Percentiles rank a stretch among this genome's conserved stretches.
Evolutionary conservation across 257 asterid species (phyloP).

Genomic region (Forsythia suspensa): DNA sequence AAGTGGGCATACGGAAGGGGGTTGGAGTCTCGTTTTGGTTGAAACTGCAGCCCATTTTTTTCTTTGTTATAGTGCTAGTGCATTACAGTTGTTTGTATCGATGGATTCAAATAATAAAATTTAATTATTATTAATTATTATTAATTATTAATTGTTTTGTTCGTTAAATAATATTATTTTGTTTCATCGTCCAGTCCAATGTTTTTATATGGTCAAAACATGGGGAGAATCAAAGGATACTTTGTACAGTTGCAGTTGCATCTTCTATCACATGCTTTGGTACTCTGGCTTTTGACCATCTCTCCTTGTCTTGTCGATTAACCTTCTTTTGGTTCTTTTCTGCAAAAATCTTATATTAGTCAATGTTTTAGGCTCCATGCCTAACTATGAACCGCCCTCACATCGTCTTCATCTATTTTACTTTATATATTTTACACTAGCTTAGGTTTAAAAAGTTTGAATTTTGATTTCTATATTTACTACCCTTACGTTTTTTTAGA

Average conservation of each 20-base stretch:
- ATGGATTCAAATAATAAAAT: neutral
- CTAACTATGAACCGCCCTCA: too few species aligned
- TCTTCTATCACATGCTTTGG: neutral
- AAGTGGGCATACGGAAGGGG: neutral
- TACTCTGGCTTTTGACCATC: neutral
- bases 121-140: neutral
- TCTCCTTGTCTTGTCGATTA: neutral
- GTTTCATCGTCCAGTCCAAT: neutral
- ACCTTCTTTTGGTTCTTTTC: neutral
- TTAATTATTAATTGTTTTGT: neutral
- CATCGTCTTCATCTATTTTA: too few species aligned
- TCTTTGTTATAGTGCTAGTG: neutral
- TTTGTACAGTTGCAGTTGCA: neutral
- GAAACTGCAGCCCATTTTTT: constrained; percentile 4
- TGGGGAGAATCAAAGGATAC: neutral
- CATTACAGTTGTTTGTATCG: neutral
- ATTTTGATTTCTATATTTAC: too few species aligned
- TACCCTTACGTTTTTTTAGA: too few species aligned
- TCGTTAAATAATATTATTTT: too few species aligned
- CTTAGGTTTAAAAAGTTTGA: too few species aligned
- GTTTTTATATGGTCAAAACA: neutral
- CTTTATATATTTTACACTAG: too few species aligned
- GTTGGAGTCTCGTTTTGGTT: constrained; percentile 20
- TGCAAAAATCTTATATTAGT: neutral
- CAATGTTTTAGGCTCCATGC: too few species aligned